Conservation (phyloP, 805 yeast species). For the Hemisphaericaspora nanyangensis region DNA sequence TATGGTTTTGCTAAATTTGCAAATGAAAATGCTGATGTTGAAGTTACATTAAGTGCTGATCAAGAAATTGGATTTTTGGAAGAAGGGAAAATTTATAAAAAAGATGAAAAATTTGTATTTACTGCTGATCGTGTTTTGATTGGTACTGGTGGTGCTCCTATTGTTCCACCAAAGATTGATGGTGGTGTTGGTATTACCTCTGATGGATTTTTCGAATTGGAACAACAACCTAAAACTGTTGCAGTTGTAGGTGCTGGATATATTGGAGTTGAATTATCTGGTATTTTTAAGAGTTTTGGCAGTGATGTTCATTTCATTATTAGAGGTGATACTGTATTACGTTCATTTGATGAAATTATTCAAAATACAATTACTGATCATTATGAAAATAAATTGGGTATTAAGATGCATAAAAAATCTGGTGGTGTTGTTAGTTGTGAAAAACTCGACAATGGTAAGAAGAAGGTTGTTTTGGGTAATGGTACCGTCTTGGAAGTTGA, state of each 20-base stretch:
- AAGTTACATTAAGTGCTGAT: constrained; percentile 53
- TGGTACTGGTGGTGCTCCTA: constrained; percentile 91
- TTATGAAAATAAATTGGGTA: constrained; percentile 72
- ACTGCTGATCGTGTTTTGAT: constrained; percentile 81
- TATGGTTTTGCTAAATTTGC: constrained; percentile 84
- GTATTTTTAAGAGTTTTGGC: constrained; percentile 87
- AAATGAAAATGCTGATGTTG: constrained; percentile 62
- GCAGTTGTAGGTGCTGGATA: constrained; percentile 98
- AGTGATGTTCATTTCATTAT: constrained; percentile 82
- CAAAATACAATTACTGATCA: constrained; percentile 76
- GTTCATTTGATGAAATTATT: constrained; percentile 81
- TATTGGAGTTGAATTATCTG: constrained; percentile 93
- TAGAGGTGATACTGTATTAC: constrained; percentile 86
- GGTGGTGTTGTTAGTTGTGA: constrained; percentile 39
- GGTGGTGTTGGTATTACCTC: constrained; percentile 87
- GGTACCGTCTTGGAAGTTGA: constrained; percentile 56
- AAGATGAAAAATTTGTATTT: constrained; percentile 55
- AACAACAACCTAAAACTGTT: constrained; percentile 81
- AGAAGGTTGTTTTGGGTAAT: constrained; percentile 35
- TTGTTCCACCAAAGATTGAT: constrained; percentile 62
- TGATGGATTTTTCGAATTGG: constrained; percentile 85
- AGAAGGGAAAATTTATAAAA: constrained; percentile 22
- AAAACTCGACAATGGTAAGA: constrained; percentile 27
- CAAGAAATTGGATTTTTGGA: constrained; percentile 36
- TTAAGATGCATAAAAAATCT: constrained; percentile 70